Base-by-base conservation (phyloP, 1,284 basidiomycete genomes). In the Ceratobasidium theobromae region DNA sequence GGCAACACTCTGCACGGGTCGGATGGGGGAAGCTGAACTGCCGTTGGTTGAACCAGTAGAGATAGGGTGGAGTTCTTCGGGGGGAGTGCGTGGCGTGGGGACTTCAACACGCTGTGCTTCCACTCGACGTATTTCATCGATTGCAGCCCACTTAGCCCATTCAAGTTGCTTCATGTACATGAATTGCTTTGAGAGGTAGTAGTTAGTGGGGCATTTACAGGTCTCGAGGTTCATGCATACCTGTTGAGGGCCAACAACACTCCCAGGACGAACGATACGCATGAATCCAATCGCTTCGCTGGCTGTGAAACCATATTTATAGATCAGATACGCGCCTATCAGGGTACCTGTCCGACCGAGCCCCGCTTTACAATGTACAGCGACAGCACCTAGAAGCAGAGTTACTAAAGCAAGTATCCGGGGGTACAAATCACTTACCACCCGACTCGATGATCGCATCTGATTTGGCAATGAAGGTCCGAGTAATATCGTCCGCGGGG, bases 251-350 rank as follows among this genome's bases (percentile, higher is more conserved):
- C 95, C 95, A 38, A 98, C 95, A 14, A 98, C 95, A 75, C 94
- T 95, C 1, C 94, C 94, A 0, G 96, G 97, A 45, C 96, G 86
- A 69, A 98, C 88, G 70, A 99, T 91, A 23, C 97, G 88, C 97
- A 99, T 99, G 77, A 95, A 98, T 0, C 91, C 97, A 69, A 99
- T 99, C 8, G 89, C 95, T 78, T 99, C 97, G 66, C 88, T 87
- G 0, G 96, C 95, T n/a, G 94, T 94, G 75, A 99, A 99, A n/a
- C 91, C 91, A 74, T 98, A 95, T 79, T 97, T 98, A 91, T 97
- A 99, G 71, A 98, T 92, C 66, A 99, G 83, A 80, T 98, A 99
- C 2, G 97, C 97, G 53, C 95, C 95, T 69, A 99, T 96, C 68
- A 99, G 80, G 2, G 95, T 96, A 3, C 97, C 96, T 2, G 94